phyloP scores from a whole-genome alignment of 805 yeast species.

The Ogataea zsoltii region DNA sequence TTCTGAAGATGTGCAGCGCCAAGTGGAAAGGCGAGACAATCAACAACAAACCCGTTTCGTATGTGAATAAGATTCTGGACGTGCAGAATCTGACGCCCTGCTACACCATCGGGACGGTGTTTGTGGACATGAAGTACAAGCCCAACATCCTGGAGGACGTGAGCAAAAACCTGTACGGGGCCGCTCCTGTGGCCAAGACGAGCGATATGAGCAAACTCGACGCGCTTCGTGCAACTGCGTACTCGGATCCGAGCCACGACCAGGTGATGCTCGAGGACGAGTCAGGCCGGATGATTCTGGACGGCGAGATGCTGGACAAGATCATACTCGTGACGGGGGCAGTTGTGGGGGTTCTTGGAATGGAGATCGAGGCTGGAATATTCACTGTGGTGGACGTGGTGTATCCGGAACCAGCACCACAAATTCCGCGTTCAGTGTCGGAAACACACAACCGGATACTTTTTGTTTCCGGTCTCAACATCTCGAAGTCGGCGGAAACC shows the following conservation, averaged over 20 bases:
- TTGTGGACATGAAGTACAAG: conserved; percentile 79
- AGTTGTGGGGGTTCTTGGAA: conserved; percentile 84
- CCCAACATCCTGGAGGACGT: conserved; percentile 86
- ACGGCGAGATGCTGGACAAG: conserved; percentile 59
- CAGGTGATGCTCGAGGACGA: conserved; percentile 85
- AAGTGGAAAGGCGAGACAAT: conserved; percentile 45
- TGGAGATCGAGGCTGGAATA: conserved; percentile 79
- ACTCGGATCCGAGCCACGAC: conserved; percentile 57
- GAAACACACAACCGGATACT: conserved; percentile 51
- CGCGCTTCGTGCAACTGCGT: conserved; percentile 40
- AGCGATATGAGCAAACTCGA: conserved; percentile 21
- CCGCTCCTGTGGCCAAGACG: conserved; percentile 37
- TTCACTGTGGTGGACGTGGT: conserved; percentile 81
- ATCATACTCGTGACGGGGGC: conserved; percentile 82
- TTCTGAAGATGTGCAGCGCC: conserved; percentile 42
- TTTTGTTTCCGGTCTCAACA: conserved; percentile 72
- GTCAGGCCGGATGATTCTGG: conserved; percentile 78
- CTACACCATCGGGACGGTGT: conserved; percentile 87
- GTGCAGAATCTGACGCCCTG: conserved; percentile 59
- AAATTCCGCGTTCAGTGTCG: conserved; percentile 37
- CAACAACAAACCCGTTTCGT: conserved; percentile 31
- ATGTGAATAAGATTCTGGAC: conserved; percentile 57
- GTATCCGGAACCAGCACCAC: conserved; percentile 68
- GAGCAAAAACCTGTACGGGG: conserved; percentile 55
- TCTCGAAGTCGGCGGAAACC: conserved; percentile 46